Evolutionary conservation across 441 rosid genomes (phyloP).

Genomic region (Bocquillonia castaneifolia): DNA sequence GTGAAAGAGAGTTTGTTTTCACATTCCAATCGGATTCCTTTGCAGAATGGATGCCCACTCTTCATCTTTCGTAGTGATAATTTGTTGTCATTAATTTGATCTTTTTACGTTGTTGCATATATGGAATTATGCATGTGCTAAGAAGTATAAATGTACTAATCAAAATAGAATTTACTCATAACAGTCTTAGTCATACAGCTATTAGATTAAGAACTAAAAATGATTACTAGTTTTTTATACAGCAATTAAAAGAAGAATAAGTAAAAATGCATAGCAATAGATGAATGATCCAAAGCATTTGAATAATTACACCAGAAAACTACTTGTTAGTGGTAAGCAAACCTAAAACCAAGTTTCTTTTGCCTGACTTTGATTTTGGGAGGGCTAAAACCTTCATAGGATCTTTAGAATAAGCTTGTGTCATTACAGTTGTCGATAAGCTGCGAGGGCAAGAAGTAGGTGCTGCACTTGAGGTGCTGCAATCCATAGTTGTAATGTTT

Average conservation of each 20-base stretch:
- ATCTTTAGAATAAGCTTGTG: conserved; percentile 2
- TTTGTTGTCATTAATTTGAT: no score
- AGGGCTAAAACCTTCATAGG: background rate
- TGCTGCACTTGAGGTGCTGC: background rate
- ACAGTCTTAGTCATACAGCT: no score
- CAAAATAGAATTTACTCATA: no score
- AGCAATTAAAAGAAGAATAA: background rate
- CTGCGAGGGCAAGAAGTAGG: conserved; percentile 22
- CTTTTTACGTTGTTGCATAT: no score
- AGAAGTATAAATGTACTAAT: no score
- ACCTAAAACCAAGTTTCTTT: conserved; percentile 1
- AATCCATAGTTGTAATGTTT: conserved; percentile 9
- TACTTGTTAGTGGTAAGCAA: background rate
- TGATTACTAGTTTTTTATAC: no score
- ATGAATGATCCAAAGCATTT: background rate
- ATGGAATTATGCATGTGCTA: no score
- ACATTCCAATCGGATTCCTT: background rate
- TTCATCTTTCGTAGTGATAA: no score
- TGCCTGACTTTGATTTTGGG: conserved; percentile 9
- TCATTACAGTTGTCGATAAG: conserved; percentile 17
- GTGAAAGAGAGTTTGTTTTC: no score
- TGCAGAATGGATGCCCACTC: no score
- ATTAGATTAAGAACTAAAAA: background rate
- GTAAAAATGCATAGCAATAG: background rate
- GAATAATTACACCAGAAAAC: background rate